Conservation (phyloP, 495 filamentous ascomycete genomes). For the Penicillium chermesinum region DNA sequence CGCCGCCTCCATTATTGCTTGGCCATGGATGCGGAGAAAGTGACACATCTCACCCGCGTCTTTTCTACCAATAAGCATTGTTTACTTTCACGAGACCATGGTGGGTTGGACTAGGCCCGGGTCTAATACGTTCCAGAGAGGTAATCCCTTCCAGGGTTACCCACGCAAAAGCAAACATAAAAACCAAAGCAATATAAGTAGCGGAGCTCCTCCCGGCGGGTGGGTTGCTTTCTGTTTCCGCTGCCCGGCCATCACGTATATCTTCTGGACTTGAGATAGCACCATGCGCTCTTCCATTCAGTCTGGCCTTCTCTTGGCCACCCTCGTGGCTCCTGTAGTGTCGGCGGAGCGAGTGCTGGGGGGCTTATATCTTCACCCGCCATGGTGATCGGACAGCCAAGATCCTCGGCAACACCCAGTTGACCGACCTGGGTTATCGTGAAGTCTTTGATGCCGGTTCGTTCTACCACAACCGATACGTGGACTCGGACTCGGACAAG, state of each 20-base stretch:
- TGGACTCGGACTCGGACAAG: conserved; percentile 41
- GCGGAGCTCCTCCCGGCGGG: too few relatives aligned
- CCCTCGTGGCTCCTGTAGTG: conserved; percentile 29
- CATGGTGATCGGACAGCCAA: conserved; percentile 63
- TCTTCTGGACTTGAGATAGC: neutral
- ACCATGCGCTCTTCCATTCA: conserved; percentile 31
- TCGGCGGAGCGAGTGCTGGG: conserved; percentile 58
- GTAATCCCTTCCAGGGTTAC: neutral
- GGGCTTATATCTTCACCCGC: conserved; percentile 58
- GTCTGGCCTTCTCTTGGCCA: conserved; percentile 28
- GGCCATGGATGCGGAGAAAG: neutral
- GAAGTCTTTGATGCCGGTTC: conserved; percentile 58
- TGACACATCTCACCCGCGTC: neutral
- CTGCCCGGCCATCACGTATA: neutral
- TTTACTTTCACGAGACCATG: neutral
- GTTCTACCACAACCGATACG: conserved; percentile 60
- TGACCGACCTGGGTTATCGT: conserved; percentile 56
- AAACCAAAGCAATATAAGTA: conserved; percentile 3
- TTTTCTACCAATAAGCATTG: neutral
- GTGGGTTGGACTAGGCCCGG: neutral
- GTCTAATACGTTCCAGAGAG: neutral
- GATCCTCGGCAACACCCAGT: conserved; percentile 42
- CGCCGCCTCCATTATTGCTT: neutral
- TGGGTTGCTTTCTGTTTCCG: neutral
- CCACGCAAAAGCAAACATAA: neutral